A percentile compares a stretch with the other conserved stretches of the same genome.
phyloP scores from a whole-genome alignment of 345 rosid genomes.

The Pugionium cornutum region DNA sequence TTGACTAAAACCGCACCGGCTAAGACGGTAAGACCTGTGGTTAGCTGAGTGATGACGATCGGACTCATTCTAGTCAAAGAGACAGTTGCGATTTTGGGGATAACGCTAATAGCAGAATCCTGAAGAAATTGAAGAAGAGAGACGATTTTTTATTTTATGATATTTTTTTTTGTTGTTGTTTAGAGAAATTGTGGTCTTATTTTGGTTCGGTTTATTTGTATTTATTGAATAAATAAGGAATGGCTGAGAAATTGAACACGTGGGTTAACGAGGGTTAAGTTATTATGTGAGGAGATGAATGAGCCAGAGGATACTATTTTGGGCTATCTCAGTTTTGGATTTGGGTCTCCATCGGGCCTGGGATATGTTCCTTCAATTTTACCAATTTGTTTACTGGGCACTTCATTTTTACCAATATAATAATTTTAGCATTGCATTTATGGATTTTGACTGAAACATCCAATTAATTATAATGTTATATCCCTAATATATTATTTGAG shows the following conservation, averaged over 20 bases:
- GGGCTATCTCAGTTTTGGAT: constrained; percentile 12
- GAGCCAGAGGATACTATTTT: not conserved
- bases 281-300: constrained; percentile 37
- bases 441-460: too few species aligned
- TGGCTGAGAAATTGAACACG: constrained; percentile 34
- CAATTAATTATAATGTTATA: too few species aligned
- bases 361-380: too few species aligned
- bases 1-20: constrained; percentile 87
- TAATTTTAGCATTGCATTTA: too few species aligned
- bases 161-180: not conserved
- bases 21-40: constrained; percentile 78
- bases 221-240: constrained; percentile 20
- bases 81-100: constrained; percentile 25
- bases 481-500: too few species aligned
- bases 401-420: too few species aligned
- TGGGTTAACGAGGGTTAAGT: constrained; percentile 25
- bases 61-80: constrained; percentile 56
- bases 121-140: constrained; percentile 35
- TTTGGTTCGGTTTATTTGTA: constrained; percentile 33
- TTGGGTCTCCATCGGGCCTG: constrained; percentile 25
- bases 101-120: constrained; percentile 26
- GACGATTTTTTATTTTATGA: constrained; percentile 20
- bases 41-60: constrained; percentile 72
- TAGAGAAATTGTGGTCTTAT: constrained; percentile 27
- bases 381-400: too few species aligned